Evolutionary conservation across 768 basidiomycete genomes (phyloP).

Genomic region (Calocybe indica): DNA sequence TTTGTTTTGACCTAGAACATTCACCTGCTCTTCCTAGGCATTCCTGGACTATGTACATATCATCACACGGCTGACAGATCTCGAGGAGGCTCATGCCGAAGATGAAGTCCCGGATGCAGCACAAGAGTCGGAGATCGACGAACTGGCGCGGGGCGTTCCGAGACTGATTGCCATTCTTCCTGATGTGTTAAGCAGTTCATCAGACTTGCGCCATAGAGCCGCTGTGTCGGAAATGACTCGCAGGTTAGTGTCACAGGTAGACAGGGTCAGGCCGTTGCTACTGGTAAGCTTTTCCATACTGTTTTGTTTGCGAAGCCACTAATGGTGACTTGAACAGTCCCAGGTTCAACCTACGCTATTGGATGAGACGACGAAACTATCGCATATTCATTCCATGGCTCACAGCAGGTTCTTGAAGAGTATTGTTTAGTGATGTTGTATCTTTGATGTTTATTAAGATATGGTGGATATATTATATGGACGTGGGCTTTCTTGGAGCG

Average conservation of each 20-base stretch:
- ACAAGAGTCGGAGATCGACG: slow-evolving; percentile 51
- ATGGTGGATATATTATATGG: background rate
- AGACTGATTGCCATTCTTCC: slow-evolving; percentile 65
- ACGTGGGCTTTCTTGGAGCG: background rate
- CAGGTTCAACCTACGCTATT: slow-evolving; percentile 39
- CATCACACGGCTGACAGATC: slow-evolving; percentile 52
- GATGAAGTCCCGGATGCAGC: slow-evolving; percentile 38
- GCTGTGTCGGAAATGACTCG: slow-evolving; percentile 71
- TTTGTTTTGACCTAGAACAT: background rate
- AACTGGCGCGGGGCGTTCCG: slow-evolving; percentile 52
- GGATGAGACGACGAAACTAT: slow-evolving; percentile 53
- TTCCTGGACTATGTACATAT: slow-evolving; percentile 70
- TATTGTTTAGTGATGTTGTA: slow-evolving; percentile 23
- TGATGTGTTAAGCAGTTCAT: slow-evolving; percentile 52
- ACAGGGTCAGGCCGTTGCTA: slow-evolving; percentile 52
- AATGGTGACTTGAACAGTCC: slow-evolving; percentile 25
- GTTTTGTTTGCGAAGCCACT: slow-evolving; percentile 14
- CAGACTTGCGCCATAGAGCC: slow-evolving; percentile 60
- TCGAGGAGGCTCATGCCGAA: slow-evolving; percentile 39
- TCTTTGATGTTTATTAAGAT: background rate
- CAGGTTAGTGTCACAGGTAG: slow-evolving; percentile 51
- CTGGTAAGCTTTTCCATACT: slow-evolving; percentile 40
- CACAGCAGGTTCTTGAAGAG: slow-evolving; percentile 61
- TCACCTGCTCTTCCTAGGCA: slow-evolving; percentile 29
- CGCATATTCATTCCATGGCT: slow-evolving; percentile 59